phyloP scores from a whole-genome alignment of 2,329 filamentous ascomycete species.

The Penicillium nordicum region DNA sequence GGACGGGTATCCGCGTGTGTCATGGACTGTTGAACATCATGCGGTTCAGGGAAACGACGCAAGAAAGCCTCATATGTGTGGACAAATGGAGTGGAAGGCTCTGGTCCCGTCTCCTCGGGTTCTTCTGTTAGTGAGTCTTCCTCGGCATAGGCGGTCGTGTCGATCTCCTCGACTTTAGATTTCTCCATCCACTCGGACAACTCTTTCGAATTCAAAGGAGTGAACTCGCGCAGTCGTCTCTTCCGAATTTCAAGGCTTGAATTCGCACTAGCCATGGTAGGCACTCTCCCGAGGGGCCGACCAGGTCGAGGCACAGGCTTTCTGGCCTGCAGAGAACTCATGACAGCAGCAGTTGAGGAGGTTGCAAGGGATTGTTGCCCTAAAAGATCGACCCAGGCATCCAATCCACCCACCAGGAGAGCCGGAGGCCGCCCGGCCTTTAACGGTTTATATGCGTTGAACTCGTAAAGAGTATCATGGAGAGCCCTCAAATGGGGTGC shows the following conservation, averaged over 20 bases:
- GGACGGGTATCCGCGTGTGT: conserved; percentile 39
- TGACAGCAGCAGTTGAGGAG: conserved; percentile 53
- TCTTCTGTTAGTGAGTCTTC: conserved; percentile 41
- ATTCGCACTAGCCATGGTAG: conserved; percentile 50
- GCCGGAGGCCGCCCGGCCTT: conserved; percentile 64
- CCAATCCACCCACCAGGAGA: conserved; percentile 75
- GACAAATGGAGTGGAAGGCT: conserved; percentile 53
- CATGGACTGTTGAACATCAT: conserved; percentile 58
- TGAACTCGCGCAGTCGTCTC: conserved; percentile 57
- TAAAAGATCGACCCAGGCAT: conserved; percentile 82
- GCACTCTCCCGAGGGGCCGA: conserved; percentile 52
- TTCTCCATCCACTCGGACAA: conserved; percentile 76
- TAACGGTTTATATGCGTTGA: conserved; percentile 74
- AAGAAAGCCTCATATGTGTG: conserved; percentile 80
- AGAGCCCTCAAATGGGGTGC: conserved; percentile 65
- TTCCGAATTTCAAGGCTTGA: conserved; percentile 55
- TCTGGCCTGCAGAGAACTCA: conserved; percentile 44
- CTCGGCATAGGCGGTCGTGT: conserved; percentile 39
- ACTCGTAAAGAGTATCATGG: conserved; percentile 75
- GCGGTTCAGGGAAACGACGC: conserved; percentile 71
- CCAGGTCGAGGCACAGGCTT: conserved; percentile 37
- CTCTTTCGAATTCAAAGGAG: conserved; percentile 75
- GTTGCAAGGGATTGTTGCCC: conserved; percentile 63
- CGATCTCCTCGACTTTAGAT: conserved; percentile 64
- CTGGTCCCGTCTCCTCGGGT: conserved; percentile 44